These are phyloP conservation scores for Suhomyces emberorum DNA, from an alignment of 805 yeast genomes.

Conservation along the genomic window DNA sequence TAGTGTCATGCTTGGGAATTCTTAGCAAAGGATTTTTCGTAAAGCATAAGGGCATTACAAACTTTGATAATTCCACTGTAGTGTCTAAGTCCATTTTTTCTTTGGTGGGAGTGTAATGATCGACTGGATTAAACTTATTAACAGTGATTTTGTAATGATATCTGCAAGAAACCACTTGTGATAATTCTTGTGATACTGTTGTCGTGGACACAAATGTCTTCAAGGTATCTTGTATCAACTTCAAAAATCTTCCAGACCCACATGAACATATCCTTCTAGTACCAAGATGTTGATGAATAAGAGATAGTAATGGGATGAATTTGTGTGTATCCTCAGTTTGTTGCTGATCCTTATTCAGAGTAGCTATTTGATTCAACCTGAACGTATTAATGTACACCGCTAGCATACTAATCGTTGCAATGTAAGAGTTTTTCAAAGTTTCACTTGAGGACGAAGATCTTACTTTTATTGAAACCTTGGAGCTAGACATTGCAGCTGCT, in stretches of 20 bases:
- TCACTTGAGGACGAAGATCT: slow-evolving; percentile 43
- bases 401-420: slow-evolving; percentile 35
- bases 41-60: slow-evolving; percentile 54
- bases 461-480: slow-evolving; percentile 39
- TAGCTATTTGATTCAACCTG: not conserved
- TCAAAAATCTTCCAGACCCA: slow-evolving; percentile 59
- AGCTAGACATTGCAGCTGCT: slow-evolving; percentile 35
- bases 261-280: slow-evolving; percentile 63
- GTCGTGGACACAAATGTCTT: slow-evolving; percentile 42
- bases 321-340: too few relatives aligned
- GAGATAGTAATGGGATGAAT: not conserved
- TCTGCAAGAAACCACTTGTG: slow-evolving; percentile 76
- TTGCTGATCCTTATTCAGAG: not conserved
- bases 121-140: slow-evolving; percentile 59
- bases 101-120: slow-evolving; percentile 50
- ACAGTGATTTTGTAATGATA: slow-evolving; percentile 64
- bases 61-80: slow-evolving; percentile 40
- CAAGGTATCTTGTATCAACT: slow-evolving; percentile 50
- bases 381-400: slow-evolving; percentile 34
- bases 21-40: slow-evolving; percentile 57
- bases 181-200: slow-evolving; percentile 59
- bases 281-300: slow-evolving; percentile 76
- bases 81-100: slow-evolving; percentile 26
- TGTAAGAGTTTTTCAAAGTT: slow-evolving; percentile 44
- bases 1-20: slow-evolving; percentile 67